Base-by-base conservation (phyloP, 2,329 filamentous ascomycete species). In the Cercospora brassicicola region DNA sequence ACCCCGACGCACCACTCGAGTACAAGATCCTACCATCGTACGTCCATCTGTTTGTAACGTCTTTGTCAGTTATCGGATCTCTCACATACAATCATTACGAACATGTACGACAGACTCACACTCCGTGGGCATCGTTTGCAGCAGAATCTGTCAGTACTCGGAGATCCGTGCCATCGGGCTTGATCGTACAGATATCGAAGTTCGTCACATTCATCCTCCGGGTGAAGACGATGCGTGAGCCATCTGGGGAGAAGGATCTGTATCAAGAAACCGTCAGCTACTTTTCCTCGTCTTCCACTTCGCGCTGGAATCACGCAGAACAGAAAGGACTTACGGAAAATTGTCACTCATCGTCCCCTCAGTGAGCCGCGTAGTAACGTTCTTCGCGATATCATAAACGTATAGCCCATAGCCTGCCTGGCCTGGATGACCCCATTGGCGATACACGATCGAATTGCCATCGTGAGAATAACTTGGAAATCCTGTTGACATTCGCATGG, bases 101-200 rank as follows among this genome's bases (percentile, higher is more conserved):
- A 11, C 11, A 13, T 13, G 11, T 4, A 13, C 23, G 33, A 5
- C 11, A 45, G 18, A 55, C 51, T 56, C 13, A 61, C 42, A 18
- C 26, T 23, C 39, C 62, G 53, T 68, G 66, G 7, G 26, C 66
- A 28, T 68, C 66, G 13, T 42, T 57, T 1, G 62, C 55, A 1
- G 8, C 45, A n/a, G 30, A 45, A 10, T 10, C 5, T 10, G 62
- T 68, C 30, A 68, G 18, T 2, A 51, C 18, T 13, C 28, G 65
- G 1, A 68, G 30, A 36, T 68, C 57, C 10, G 66, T 57, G 10
- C 63, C 63, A 30, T 66, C 66, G 9, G 66, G 33, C 18, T 31
- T 15, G 13, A 66, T 51, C 1, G 63, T 66, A 36, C 39, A 68
- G 18, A 65, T 62, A 15, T 68, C 62, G 63, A 42, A 68, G 26